phyloP scores from a whole-genome alignment of 2,329 filamentous ascomycete genomes.

The Zymoseptoria ardabiliae region DNA sequence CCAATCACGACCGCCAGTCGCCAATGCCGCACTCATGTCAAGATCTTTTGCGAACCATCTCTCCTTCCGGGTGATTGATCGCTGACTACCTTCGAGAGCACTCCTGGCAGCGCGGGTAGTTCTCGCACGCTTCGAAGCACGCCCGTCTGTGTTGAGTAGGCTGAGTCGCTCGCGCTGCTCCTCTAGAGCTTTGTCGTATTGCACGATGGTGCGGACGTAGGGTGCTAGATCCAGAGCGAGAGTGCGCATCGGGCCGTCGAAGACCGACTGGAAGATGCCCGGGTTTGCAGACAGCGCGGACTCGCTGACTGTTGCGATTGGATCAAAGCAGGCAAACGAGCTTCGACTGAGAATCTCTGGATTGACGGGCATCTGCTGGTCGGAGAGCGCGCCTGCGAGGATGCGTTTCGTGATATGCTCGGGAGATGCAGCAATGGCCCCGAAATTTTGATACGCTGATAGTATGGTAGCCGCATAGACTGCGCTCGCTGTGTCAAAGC shows the following conservation, averaged over 20 bases:
- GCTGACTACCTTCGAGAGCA: constrained; percentile 61
- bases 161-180: constrained; percentile 57
- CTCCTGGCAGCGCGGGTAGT: constrained; percentile 69
- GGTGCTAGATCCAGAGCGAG: constrained; percentile 76
- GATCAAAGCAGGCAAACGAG: constrained; percentile 45
- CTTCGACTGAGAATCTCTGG: constrained; percentile 27
- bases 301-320: constrained; percentile 38
- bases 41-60: constrained; percentile 61
- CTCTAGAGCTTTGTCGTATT: constrained; percentile 65
- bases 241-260: constrained; percentile 62
- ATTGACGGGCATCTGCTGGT: background rate
- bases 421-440: constrained; percentile 7
- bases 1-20: constrained; percentile 47
- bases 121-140: constrained; percentile 50
- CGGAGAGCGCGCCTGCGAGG: background rate
- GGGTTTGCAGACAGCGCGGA: constrained; percentile 23
- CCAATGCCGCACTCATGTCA: constrained; percentile 55
- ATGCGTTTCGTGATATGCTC: background rate
- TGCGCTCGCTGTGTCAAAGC: constrained; percentile 33
- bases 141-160: constrained; percentile 46
- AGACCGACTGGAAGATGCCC: constrained; percentile 60
- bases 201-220: constrained; percentile 78
- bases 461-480: constrained; percentile 26
- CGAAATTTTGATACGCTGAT: constrained; percentile 10
- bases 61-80: constrained; percentile 60